These are phyloP conservation scores for Lactarius deliciosus DNA, from an alignment of 768 basidiomycete genomes.

Conservation along the genomic window DNA sequence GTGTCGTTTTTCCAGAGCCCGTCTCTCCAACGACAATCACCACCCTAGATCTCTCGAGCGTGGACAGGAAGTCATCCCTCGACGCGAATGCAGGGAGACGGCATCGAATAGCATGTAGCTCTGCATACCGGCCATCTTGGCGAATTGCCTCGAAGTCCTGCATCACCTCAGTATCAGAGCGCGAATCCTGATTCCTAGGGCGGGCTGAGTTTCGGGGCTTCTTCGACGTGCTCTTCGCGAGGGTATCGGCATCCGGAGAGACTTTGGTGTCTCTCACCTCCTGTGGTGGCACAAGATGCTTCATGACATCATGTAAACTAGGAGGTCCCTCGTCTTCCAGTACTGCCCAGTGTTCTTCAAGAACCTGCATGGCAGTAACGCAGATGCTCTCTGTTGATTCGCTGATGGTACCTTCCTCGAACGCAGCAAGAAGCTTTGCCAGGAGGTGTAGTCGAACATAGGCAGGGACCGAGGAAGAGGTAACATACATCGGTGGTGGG, in stretches of 20 bases:
- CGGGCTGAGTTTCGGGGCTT: conserved; percentile 32
- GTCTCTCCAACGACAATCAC: conserved; percentile 91
- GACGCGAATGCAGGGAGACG: conserved; percentile 77
- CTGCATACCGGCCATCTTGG: conserved; percentile 48
- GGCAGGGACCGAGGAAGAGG: conserved; percentile 65
- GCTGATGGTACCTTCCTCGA: conserved; percentile 55
- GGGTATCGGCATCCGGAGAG: neutral
- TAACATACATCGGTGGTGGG: conserved; percentile 72
- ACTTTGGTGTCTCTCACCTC: neutral
- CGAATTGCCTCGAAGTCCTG: conserved; percentile 51
- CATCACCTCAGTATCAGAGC: conserved; percentile 50
- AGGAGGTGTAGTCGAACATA: conserved; percentile 87
- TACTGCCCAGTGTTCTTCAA: conserved; percentile 69
- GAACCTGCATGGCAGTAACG: conserved; percentile 63
- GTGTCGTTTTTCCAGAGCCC: conserved; percentile 91
- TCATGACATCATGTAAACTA: conserved; percentile 65
- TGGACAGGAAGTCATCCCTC: conserved; percentile 58
- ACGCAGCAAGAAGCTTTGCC: conserved; percentile 55
- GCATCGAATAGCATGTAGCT: conserved; percentile 55
- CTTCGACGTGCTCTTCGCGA: neutral
- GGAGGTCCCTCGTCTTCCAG: conserved; percentile 75
- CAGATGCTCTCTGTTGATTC: conserved; percentile 70
- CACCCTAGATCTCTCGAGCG: conserved; percentile 59
- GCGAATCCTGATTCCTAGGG: conserved; percentile 40
- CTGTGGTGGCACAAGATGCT: conserved; percentile 49